A percentile compares a stretch with the other conserved stretches of the same genome.
phyloP scores from a whole-genome alignment of 2,329 filamentous ascomycete genomes.

The Stenocarpella maydis region DNA sequence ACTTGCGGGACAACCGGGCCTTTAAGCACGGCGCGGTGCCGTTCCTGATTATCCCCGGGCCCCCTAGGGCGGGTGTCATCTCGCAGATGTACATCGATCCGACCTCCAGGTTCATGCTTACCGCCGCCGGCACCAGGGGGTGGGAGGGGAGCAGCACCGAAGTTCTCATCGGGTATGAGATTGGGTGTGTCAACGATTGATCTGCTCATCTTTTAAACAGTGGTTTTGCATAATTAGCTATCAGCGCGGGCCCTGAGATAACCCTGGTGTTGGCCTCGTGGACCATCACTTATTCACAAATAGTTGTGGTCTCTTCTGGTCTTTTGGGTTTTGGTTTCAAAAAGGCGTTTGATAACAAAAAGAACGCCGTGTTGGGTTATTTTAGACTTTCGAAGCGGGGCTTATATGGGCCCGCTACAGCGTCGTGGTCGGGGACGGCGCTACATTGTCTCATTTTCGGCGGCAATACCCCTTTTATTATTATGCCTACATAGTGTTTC shows the following conservation, averaged over 20 bases:
- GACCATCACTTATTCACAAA: neutral
- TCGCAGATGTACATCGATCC: constrained; percentile 87
- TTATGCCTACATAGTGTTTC: neutral
- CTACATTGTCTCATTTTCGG: neutral
- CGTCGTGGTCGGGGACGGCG: neutral
- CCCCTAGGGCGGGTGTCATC: constrained; percentile 82
- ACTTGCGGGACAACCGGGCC: constrained; percentile 73
- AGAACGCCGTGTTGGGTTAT: neutral
- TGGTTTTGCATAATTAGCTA: neutral
- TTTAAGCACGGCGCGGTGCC: constrained; percentile 83
- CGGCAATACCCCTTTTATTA: constrained; percentile 10
- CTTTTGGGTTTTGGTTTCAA: neutral
- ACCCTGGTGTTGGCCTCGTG: neutral
- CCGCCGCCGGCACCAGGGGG: constrained; percentile 87
- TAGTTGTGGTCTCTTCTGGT: neutral
- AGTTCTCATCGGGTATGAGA: constrained; percentile 94
- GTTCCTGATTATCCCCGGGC: constrained; percentile 95
- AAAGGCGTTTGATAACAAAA: neutral
- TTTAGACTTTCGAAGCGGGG: neutral
- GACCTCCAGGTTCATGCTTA: constrained; percentile 89
- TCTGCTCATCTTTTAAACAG: neutral
- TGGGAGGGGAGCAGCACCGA: constrained; percentile 95
- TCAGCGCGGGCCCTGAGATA: neutral
- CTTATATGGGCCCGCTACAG: neutral
- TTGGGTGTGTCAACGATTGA: constrained; percentile 48